These are phyloP conservation scores for Chrysoporthe deuterocubensis DNA, from an alignment of 2,329 filamentous ascomycete genomes.

Conservation along the genomic window DNA sequence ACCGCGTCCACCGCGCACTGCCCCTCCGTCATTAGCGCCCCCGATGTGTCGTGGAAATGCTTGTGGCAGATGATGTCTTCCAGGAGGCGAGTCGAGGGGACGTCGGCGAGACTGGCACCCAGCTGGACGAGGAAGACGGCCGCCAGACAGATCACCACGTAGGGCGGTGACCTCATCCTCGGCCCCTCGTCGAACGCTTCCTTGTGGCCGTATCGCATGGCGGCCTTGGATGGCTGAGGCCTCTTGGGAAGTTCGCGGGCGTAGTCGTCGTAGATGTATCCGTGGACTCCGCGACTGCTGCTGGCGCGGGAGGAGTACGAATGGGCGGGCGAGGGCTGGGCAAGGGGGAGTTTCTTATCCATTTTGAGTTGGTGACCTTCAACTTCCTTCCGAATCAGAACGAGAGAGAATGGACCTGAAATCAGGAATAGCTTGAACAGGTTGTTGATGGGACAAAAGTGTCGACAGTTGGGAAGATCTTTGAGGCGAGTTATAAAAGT, in stretches of 20 bases:
- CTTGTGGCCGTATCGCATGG: not conserved
- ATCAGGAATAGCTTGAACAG: not conserved
- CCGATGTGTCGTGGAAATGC: not conserved
- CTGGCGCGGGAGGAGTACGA: not conserved
- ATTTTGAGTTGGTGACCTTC: not conserved
- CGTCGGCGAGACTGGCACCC: slow-evolving; percentile 16
- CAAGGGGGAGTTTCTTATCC: not conserved
- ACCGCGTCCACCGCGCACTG: slow-evolving; percentile 2
- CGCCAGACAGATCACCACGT: slow-evolving; percentile 8
- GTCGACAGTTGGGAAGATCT: too few relatives aligned
- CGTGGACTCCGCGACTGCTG: not conserved
- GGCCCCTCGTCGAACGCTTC: not conserved
- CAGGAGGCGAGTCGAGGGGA: slow-evolving; percentile 17
- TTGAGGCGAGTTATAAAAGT: too few relatives aligned
- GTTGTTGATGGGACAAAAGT: too few relatives aligned
- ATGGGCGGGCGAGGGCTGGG: not conserved
- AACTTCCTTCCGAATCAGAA: not conserved
- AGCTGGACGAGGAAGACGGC: slow-evolving; percentile 18
- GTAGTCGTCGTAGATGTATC: not conserved
- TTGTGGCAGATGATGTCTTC: slow-evolving; percentile 21
- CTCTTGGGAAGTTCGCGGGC: not conserved
- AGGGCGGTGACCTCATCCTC: slow-evolving; percentile 3
- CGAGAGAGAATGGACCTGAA: not conserved
- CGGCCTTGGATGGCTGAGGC: not conserved
- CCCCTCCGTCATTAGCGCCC: not conserved